Evolutionary conservation across 192 early-diverging fungal species (phyloP).

Genomic region (Funneliformis mosseae): DNA sequence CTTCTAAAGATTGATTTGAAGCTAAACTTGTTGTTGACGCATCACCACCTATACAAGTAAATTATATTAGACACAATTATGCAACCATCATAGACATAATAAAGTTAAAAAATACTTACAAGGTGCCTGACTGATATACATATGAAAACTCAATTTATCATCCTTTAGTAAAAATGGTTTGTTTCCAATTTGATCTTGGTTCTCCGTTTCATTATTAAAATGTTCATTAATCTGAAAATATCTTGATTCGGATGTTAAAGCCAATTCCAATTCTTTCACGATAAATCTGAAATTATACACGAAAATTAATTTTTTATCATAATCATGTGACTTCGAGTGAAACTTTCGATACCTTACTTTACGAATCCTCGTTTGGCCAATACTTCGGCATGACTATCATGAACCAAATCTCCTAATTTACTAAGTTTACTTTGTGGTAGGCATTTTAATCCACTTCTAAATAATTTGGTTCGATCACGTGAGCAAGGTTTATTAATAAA

Average conservation of each 20-base stretch:
- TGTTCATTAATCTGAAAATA: constrained; percentile 21
- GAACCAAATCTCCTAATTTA: constrained; percentile 63
- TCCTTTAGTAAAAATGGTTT: constrained; percentile 31
- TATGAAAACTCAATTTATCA: constrained; percentile 52
- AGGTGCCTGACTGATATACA: constrained; percentile 78
- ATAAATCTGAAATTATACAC: constrained; percentile 19
- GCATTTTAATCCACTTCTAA: constrained; percentile 89
- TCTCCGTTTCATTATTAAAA: constrained; percentile 24
- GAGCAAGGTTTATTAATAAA: constrained; percentile 17
- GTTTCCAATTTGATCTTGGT: constrained; percentile 27
- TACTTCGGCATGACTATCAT: constrained; percentile 90
- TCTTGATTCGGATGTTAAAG: constrained; percentile 38
- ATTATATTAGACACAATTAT: too few relatives aligned
- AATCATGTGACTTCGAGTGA: not conserved
- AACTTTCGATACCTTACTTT: constrained; percentile 46
- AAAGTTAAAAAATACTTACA: constrained; percentile 60
- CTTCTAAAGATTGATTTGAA: constrained; percentile 20
- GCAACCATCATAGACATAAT: too few relatives aligned
- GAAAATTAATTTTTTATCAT: too few relatives aligned
- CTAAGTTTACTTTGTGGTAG: constrained; percentile 60
- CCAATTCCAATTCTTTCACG: constrained; percentile 14
- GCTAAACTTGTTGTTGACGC: constrained; percentile 68
- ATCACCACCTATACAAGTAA: constrained; percentile 87
- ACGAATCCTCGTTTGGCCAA: constrained; percentile 79
- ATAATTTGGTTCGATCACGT: not conserved